A percentile compares a stretch with the other conserved stretches of the same genome.
These are phyloP conservation scores for Schoenoplectus tabernaemontani DNA, from an alignment of 202 grass and related monocot species.

Conservation along the genomic window DNA sequence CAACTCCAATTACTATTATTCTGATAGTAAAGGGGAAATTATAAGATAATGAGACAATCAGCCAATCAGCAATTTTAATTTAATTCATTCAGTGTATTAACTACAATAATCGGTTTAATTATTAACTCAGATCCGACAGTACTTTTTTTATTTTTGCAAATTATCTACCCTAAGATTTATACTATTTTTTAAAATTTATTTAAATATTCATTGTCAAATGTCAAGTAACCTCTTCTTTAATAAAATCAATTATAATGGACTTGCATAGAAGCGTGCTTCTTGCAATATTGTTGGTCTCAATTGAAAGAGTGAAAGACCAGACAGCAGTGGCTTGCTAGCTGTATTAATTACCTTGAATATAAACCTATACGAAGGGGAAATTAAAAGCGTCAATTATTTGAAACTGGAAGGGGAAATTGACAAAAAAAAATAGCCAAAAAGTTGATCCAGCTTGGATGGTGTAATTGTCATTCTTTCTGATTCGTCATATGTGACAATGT, in stretches of 20 bases:
- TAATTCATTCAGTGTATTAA: neutral
- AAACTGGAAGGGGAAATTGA: neutral
- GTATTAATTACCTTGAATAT: neutral
- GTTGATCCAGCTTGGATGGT: neutral
- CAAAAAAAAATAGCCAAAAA: neutral
- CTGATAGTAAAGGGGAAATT: too few relatives aligned
- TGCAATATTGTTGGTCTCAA: neutral
- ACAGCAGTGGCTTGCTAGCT: neutral
- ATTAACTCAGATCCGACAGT: too few relatives aligned
- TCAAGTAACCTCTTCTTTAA: too few relatives aligned
- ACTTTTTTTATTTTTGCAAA: too few relatives aligned
- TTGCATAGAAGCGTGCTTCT: neutral
- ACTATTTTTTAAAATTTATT: too few relatives aligned
- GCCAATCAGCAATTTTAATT: neutral
- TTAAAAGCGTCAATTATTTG: conserved; percentile 22
- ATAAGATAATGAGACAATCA: neutral
- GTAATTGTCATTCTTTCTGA: neutral
- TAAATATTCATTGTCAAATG: too few relatives aligned
- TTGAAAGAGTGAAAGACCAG: neutral
- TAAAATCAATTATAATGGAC: neutral
- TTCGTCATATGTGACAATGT: neutral
- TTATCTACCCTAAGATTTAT: too few relatives aligned
- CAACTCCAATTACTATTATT: neutral
- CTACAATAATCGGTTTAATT: too few relatives aligned
- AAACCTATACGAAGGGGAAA: neutral